Evolutionary conservation across 164 flowering plant species (phyloP), one percentile per base, ranked within the genome.

Genomic region (Macadamia tetraphylla): DNA sequence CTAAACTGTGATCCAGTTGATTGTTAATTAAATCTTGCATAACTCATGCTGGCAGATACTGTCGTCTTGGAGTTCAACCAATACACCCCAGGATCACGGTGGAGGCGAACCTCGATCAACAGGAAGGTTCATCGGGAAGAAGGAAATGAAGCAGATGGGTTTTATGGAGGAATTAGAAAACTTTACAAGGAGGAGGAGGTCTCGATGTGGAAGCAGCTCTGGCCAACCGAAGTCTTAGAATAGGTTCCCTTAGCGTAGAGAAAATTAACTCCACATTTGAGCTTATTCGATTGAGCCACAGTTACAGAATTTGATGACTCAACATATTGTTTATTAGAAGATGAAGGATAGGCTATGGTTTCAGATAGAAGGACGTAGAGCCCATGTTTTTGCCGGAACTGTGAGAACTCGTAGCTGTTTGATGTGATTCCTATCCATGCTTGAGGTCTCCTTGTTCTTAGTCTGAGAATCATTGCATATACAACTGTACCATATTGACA

Each of bases 81-180:
- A 68, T 94, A 94, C 71, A 72, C 88, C 5, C 81, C 79, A 0
- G 96, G 91, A 23, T 94, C 98, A 29, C 74, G 91, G 65, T 91
- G 98, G 98, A 83, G 97, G 62, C 75, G 58, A 17, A 67, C 95
- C 8, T 58, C 69, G 4, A 40, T 91, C 53, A 79, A 76, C 67
- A 75, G 97, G 74, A 94, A 76, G 77, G 83, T 83, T 31, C 97
- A 91, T 56, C 70, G 83, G 43, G 97, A 91, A 83, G 94, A 87
- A 74, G 97, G 98, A 18, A 85, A 85, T 48, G 98, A 89, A 70
- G 75, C 86, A 2, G 87, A 85, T 70, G 97, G 98, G 29, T 91
- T 89, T 71, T 94, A 94, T 51, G 98, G 93, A 2, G 98, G 98
- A 60, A 83, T 94, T 71, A 79, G 96, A 63, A 94, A 89, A 83